Conservation (phyloP, 805 yeast species). For the Wickerhamiella lipophila region DNA sequence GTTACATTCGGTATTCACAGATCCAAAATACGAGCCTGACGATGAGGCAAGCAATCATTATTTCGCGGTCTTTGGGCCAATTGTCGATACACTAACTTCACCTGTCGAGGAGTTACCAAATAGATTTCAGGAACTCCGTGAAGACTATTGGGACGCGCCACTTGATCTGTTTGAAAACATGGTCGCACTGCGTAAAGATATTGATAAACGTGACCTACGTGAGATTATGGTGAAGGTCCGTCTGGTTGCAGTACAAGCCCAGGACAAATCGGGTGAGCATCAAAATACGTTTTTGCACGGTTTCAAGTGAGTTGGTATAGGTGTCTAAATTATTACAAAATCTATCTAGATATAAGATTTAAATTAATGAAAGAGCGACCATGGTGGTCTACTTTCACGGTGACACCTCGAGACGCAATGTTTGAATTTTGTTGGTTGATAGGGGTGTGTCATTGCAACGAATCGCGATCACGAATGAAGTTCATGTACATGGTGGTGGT, state of each 20-base stretch:
- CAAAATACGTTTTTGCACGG: constrained; percentile 10
- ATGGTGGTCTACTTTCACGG: neutral
- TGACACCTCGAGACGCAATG: neutral
- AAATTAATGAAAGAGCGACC: neutral
- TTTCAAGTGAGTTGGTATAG: neutral
- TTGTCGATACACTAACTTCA: constrained; percentile 44
- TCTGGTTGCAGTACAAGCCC: constrained; percentile 19
- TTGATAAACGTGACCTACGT: constrained; percentile 26
- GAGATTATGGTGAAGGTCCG: constrained; percentile 27
- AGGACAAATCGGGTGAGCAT: constrained; percentile 22
- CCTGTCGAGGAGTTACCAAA: constrained; percentile 37
- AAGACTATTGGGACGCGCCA: constrained; percentile 66
- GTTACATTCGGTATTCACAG: constrained; percentile 42
- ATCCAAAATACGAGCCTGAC: constrained; percentile 28
- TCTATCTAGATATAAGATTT: neutral
- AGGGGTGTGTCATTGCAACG: constrained; percentile 10
- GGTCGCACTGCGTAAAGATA: constrained; percentile 34
- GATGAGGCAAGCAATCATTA: constrained; percentile 34
- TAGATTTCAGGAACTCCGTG: constrained; percentile 50
- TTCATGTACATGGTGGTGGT: constrained; percentile 21
- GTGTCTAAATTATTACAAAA: neutral
- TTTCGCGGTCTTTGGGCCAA: constrained; percentile 47
- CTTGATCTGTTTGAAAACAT: constrained; percentile 54
- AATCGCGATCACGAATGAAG: constrained; percentile 24
- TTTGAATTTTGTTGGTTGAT: constrained; percentile 5